Percentiles rank a stretch among this genome's conserved stretches.
Evolutionary conservation across 345 rosid species (phyloP).

Genomic region (Eucalyptus sp.): DNA sequence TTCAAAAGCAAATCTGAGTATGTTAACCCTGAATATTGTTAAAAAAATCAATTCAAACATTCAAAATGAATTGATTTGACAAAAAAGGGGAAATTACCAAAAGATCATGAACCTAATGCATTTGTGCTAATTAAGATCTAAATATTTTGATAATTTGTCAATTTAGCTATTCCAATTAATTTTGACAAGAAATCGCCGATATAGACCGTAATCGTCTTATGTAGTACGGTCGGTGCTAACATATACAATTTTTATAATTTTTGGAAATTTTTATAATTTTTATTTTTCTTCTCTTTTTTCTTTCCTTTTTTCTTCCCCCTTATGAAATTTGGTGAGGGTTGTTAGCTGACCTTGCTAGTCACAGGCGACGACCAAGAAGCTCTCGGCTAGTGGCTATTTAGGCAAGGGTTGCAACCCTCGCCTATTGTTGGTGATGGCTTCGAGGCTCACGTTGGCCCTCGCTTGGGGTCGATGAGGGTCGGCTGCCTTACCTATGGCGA

Average conservation of each 20-base stretch:
- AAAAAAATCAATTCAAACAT: neutral
- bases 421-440: neutral
- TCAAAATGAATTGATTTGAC: neutral
- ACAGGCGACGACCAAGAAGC: neutral
- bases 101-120: too few relatives aligned
- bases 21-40: neutral
- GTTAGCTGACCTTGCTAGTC: neutral
- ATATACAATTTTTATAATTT: too few relatives aligned
- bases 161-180: neutral
- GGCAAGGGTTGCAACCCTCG: neutral
- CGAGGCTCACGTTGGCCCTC: neutral
- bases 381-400: neutral
- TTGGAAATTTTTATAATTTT: too few relatives aligned
- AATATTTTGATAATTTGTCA: too few relatives aligned
- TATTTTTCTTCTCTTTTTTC: too few relatives aligned
- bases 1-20: neutral
- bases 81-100: neutral
- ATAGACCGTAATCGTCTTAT: accelerated
- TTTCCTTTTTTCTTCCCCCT: too few relatives aligned
- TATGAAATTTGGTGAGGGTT: neutral
- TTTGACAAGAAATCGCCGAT: too few relatives aligned
- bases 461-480: neutral
- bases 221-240: neutral
- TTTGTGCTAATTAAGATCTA: neutral
- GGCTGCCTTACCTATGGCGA: accelerated